Evolutionary conservation across 2,329 filamentous ascomycete species (phyloP), one percentile per base, ranked within the genome.

Genomic region (Penicillium sp.): DNA sequence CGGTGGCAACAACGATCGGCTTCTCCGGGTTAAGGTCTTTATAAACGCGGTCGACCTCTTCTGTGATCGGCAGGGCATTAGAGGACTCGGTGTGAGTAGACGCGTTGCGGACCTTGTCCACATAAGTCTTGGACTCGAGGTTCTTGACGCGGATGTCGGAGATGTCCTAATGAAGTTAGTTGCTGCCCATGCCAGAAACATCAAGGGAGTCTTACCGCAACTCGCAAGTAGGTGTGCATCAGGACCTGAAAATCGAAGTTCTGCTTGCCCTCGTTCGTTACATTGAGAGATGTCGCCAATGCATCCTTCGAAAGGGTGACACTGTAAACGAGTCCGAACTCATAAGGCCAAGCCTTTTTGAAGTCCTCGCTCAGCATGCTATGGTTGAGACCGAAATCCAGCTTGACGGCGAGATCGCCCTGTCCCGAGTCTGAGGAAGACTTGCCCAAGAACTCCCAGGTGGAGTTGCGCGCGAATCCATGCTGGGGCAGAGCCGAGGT

Each of bases 301-400:
- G 83, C 85, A 33, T 87, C 85, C 61, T 82, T 85, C 57, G 84
- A 85, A 60, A 99, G 77, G 2, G 89, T 95, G 53, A 99, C 90
- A 66, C 88, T 95, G 79, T 99, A 99, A 51, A 96, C 87, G 47
- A 97, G 81, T 4, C 88, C 88, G 71, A 99, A 99, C 58, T 88
- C 85, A 68, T 87, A 88, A 2, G 89, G 87, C 94, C 94, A 99
- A 23, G 86, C 82, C 63, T 83, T 81, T 68, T 83, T 84, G 61
- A 83, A 81, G 41, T 86, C 82, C 0, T 86, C 84, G 60, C 81
- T 82, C 52, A 97, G 78, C 67, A 86, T 87, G 47, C 82, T 80
- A 26, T 85, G 82, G 47, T 88, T 90, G 33, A 99, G 85, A 26
- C 93, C 94, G 72, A 99, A 97, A 77, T 99, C 94, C 55, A 99